Evolutionary conservation across 176 grass and related monocot species (phyloP), one percentile per base, ranked within the genome.

Genomic region (Musa schizocarpa): DNA sequence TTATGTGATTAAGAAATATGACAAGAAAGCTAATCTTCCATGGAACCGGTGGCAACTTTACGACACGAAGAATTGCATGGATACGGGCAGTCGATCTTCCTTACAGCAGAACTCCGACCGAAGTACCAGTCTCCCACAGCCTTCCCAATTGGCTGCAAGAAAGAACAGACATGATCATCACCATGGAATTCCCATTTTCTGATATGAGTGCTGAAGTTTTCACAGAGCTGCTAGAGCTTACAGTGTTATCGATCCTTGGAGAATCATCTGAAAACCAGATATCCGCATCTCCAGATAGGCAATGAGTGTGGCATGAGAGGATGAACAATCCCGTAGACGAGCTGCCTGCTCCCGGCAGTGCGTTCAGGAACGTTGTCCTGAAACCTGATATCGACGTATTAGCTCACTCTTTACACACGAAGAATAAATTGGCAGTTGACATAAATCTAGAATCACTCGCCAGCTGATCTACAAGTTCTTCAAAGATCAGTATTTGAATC

Each of bases 291-390:
- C 90, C 94, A 7, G 94, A 93, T 76, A 91, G 90, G 75, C 94
- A 98, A 57, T 98, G 94, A 51, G 90, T 79, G 65, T 87, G 77
- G 65, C 94, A 98, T 52, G 94, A 98, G 80, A 89, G 84, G 64
- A 98, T 86, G 78, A 98, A 98, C 86, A 91, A 91, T 65, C 90
- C 88, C 61, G 82, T 68, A 7, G 87, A 78, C 43, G 79, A 78
- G 0, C 79, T 82, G 43, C 67, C 80, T 11, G 68, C 13, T 56
- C 50, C 81, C 11, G 94, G 88, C 69, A 98, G 78, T 2, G 88
- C 82, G 23, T 80, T 79, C 54, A 98, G 68, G 75, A 93, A 98
- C 17, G 89, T 59, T 54, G 84, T 62, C 82, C 88, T 89, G 74
- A 81, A 98, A 89, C 67, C 94, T 98, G 86, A 8, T 61, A 68